Evolutionary conservation across 768 basidiomycete species (phyloP).

Genomic region (Tulasnella sp.): DNA sequence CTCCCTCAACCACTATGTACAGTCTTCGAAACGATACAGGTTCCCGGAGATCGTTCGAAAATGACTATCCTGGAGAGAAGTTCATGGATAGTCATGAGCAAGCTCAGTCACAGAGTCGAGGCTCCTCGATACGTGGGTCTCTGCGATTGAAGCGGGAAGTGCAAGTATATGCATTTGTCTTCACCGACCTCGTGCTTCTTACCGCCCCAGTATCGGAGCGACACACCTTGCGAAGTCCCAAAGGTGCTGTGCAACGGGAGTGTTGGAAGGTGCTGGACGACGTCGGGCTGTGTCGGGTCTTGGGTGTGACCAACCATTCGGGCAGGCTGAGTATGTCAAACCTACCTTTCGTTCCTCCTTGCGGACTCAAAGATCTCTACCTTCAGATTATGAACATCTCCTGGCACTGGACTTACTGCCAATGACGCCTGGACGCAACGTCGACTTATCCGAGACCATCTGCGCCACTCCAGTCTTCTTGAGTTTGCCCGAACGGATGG

Average conservation of each 20-base stretch:
- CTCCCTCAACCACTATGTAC: conserved; percentile 7
- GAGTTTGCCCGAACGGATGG: conserved; percentile 25
- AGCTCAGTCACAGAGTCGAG: conserved; percentile 19
- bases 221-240: conserved; percentile 22
- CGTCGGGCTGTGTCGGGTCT: conserved; percentile 39
- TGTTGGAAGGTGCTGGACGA: conserved; percentile 35
- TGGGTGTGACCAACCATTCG: conserved; percentile 35
- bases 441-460: conserved; percentile 28
- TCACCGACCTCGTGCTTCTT: conserved; percentile 60
- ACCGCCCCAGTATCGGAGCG: conserved; percentile 29
- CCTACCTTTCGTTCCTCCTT: neutral
- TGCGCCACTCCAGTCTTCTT: conserved; percentile 29
- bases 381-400: conserved; percentile 26
- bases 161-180: conserved; percentile 38
- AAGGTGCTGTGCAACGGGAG: conserved; percentile 19
- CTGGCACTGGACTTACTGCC: conserved; percentile 44
- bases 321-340: conserved; percentile 24
- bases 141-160: conserved; percentile 15
- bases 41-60: conserved; percentile 8
- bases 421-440: conserved; percentile 24
- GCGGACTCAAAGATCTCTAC: neutral
- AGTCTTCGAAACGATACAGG: conserved; percentile 8
- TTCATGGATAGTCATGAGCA: conserved; percentile 16
- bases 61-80: neutral
- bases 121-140: conserved; percentile 7